Evolutionary conservation across 139 green algal species (phyloP).

Genomic region (Gonium pectorale): DNA sequence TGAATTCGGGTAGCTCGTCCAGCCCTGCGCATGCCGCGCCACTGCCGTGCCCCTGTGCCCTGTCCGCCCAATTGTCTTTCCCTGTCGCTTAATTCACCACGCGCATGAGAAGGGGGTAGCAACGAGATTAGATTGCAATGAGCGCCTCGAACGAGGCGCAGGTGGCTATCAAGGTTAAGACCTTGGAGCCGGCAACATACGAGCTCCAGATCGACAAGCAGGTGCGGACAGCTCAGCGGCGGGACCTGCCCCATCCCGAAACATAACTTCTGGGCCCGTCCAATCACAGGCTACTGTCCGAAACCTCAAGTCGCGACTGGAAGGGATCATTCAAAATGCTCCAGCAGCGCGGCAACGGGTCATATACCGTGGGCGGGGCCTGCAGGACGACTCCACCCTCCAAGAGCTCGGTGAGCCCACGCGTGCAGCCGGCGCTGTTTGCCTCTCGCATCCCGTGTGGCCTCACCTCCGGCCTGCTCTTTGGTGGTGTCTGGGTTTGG

Average conservation of each 20-base stretch:
- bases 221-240: background rate
- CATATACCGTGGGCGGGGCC: slow-evolving; percentile 37
- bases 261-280: background rate
- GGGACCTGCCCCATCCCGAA: background rate
- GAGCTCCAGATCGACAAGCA: slow-evolving; percentile 33
- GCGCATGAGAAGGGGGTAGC: too few species aligned
- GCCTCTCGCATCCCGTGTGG: background rate
- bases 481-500: too few species aligned
- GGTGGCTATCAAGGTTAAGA: slow-evolving; percentile 50
- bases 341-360: slow-evolving; percentile 32
- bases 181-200: slow-evolving; percentile 54
- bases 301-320: slow-evolving; percentile 54
- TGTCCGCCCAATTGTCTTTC: too few species aligned
- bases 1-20: too few species aligned
- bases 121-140: background rate
- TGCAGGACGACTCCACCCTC: slow-evolving; percentile 21
- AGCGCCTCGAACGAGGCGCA: background rate
- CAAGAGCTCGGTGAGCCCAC: slow-evolving; percentile 12
- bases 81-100: too few species aligned
- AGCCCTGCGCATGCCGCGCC: too few species aligned
- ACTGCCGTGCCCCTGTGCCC: too few species aligned
- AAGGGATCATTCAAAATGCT: slow-evolving; percentile 22
- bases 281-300: slow-evolving; percentile 50
- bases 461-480: too few species aligned
- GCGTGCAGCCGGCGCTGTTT: background rate